These are phyloP conservation scores for Scenedesmus sp. DNA, from an alignment of 163 green algal species.

Conservation along the genomic window DNA sequence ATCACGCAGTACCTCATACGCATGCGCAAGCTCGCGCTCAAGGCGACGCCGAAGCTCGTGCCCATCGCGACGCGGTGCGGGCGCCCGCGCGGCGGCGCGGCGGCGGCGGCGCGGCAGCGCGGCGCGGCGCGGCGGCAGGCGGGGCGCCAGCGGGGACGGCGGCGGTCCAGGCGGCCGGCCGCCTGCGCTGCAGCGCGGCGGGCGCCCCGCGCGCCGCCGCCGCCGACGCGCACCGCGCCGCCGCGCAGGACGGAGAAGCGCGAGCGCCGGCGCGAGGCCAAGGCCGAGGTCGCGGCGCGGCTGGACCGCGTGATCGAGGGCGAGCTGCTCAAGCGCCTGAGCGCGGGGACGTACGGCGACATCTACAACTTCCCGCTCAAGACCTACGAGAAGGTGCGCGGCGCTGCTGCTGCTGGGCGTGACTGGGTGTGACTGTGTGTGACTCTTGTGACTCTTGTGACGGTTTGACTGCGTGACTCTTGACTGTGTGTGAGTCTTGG, in stretches of 20 bases:
- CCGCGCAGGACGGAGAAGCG: constrained; percentile 70
- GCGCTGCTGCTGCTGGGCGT: not conserved
- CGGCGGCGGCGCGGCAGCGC: not conserved
- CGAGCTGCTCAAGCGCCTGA: constrained; percentile 94
- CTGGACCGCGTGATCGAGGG: constrained; percentile 94
- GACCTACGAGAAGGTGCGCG: constrained; percentile 88
- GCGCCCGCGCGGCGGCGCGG: too few relatives aligned
- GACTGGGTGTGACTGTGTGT: not conserved
- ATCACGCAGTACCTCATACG: constrained; percentile 99
- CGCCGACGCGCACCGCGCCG: too few relatives aligned
- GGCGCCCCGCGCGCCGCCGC: not conserved
- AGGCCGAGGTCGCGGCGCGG: constrained; percentile 88
- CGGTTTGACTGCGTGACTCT: not conserved
- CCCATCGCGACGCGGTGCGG: constrained; percentile 80
- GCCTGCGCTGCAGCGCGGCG: not conserved
- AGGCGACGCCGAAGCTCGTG: constrained; percentile 85
- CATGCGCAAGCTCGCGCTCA: constrained; percentile 89
- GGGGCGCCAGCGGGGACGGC: not conserved
- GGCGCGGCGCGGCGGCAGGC: not conserved
- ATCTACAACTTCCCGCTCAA: constrained; percentile 99
- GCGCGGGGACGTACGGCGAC: constrained; percentile 96
- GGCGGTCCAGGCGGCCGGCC: too few relatives aligned
- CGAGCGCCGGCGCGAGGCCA: constrained; percentile 81
- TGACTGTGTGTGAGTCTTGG: too few relatives aligned
- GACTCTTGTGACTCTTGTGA: too few relatives aligned